These are phyloP conservation scores for Thelonectria discophora DNA, from an alignment of 2,329 filamentous ascomycete species.

Conservation along the genomic window DNA sequence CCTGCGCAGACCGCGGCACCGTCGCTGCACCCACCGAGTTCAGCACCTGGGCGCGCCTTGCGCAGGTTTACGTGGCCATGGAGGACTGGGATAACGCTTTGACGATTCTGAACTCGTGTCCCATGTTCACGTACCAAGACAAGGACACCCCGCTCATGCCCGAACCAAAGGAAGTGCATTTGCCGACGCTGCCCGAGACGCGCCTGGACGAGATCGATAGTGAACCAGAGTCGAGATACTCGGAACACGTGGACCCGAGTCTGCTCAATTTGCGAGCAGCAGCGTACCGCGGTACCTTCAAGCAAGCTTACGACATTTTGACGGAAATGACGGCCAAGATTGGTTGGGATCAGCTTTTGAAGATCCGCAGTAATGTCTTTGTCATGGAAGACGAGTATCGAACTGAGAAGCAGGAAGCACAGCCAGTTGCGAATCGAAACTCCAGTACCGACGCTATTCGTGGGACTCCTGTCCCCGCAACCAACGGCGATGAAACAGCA, in stretches of 20 bases:
- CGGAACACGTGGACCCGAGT: constrained; percentile 87
- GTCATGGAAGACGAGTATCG: constrained; percentile 99
- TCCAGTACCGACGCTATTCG: constrained; percentile 82
- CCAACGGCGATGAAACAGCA: constrained; percentile 57
- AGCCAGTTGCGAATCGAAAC: constrained; percentile 67
- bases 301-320: constrained; percentile 91
- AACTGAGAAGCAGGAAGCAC: constrained; percentile 77
- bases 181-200: constrained; percentile 88
- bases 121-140: constrained; percentile 99
- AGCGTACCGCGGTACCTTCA: constrained; percentile 92
- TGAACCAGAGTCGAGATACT: constrained; percentile 80
- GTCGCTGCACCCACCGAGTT: constrained; percentile 97
- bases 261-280: constrained; percentile 86
- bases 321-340: constrained; percentile 97
- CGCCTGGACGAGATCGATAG: constrained; percentile 96
- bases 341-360: constrained; percentile 95
- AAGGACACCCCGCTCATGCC: constrained; percentile 96
- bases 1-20: constrained; percentile 93
- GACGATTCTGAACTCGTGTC: constrained; percentile 95
- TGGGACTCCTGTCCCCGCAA: constrained; percentile 70
- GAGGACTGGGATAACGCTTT: constrained; percentile 98
- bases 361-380: constrained; percentile 95
- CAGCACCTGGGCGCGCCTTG: constrained; percentile 92
- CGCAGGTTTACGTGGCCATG: constrained; percentile 91
- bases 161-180: constrained; percentile 84